phyloP scores from a whole-genome alignment of 208 protist genomes.

The Phytomonas sp. region DNA sequence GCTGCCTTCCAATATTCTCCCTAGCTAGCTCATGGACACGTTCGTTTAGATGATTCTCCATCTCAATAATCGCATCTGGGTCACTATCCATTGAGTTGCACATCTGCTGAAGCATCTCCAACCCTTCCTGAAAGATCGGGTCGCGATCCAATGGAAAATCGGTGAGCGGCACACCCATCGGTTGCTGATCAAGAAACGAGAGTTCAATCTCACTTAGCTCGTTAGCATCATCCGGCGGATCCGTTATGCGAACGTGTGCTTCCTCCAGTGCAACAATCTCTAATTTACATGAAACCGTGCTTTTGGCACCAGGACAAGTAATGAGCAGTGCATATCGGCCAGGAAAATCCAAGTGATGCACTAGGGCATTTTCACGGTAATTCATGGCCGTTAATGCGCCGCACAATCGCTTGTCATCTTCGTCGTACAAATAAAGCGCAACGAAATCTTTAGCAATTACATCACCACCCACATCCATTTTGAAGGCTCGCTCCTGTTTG shows the following conservation, averaged over 20 bases:
- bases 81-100: conserved; percentile 27
- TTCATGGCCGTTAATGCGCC: conserved; percentile 46
- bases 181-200: conserved; percentile 57
- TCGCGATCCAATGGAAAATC: conserved; percentile 48
- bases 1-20: conserved; percentile 44
- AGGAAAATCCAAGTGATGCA: conserved; percentile 39
- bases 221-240: conserved; percentile 52
- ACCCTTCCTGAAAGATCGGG: conserved; percentile 35
- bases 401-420: conserved; percentile 50
- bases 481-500: conserved; percentile 63
- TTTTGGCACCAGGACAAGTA: conserved; percentile 47
- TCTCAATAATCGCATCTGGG: conserved; percentile 18
- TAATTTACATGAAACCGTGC: conserved; percentile 54
- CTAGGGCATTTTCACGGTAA: conserved; percentile 67
- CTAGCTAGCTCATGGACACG: conserved; percentile 39
- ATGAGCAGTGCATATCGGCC: conserved; percentile 63
- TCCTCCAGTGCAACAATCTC: conserved; percentile 48
- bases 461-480: conserved; percentile 35
- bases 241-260: conserved; percentile 63
- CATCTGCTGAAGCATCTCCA: conserved; percentile 36
- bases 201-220: conserved; percentile 59
- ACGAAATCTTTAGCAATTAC: conserved; percentile 68
- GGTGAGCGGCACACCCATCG: conserved; percentile 55
- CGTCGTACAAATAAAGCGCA: conserved; percentile 70
- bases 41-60: conserved; percentile 45